phyloP scores from a whole-genome alignment of 345 rosid genomes.

The Eucalyptus regnans region DNA sequence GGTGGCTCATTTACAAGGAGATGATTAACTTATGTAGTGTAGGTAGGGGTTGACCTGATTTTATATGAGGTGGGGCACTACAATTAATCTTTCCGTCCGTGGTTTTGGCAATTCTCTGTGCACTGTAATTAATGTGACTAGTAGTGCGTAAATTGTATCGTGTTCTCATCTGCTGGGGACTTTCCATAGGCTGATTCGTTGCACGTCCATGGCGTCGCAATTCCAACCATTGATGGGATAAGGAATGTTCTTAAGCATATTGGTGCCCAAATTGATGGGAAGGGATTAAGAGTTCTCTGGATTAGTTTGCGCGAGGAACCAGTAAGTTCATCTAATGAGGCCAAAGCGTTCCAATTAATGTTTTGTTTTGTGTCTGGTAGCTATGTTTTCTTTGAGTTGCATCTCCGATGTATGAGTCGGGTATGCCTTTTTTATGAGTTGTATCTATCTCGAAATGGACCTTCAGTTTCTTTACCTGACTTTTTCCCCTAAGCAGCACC shows the following conservation, averaged over 20 bases:
- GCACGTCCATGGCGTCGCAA: conserved; percentile 85
- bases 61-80: neutral
- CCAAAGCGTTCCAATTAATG: neutral
- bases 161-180: neutral
- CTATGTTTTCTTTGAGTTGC: neutral
- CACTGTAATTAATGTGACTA: neutral
- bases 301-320: conserved; percentile 93
- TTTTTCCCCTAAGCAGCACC: neutral
- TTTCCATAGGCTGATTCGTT: conserved; percentile 58
- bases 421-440: neutral
- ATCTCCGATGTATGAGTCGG: neutral
- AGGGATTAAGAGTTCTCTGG: conserved; percentile 63
- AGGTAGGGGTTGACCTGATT: neutral
- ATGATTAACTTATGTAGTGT: neutral
- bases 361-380: neutral
- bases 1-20: neutral
- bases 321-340: conserved; percentile 12
- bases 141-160: neutral
- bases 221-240: conserved; percentile 77
- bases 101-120: neutral
- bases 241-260: conserved; percentile 77
- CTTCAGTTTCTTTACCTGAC: neutral
- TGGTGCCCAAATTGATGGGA: conserved; percentile 60
- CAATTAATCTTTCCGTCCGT: neutral
- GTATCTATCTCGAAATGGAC: neutral